Conservation (phyloP, 805 yeast species). For the Yamadazyma laniorum region DNA sequence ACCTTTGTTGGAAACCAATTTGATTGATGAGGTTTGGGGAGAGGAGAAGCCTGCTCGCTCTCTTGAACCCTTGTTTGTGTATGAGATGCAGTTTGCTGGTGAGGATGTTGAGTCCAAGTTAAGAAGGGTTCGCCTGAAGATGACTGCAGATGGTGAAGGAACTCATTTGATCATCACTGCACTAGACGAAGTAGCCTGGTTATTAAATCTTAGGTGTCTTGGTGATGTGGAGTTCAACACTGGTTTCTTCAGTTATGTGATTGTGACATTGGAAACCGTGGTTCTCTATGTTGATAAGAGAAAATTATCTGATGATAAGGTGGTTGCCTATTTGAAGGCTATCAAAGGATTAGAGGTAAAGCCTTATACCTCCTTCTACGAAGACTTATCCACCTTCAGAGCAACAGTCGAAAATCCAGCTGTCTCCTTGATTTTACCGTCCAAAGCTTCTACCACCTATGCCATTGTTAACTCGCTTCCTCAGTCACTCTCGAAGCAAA, state of each 20-base stretch:
- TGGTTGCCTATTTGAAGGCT: constrained; percentile 24
- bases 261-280: constrained; percentile 34
- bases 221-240: constrained; percentile 82
- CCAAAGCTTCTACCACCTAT: constrained; percentile 26
- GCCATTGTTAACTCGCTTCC: constrained; percentile 33
- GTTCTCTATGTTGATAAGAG: constrained; percentile 54
- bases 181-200: constrained; percentile 89
- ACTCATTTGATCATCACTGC: constrained; percentile 48
- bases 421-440: constrained; percentile 30
- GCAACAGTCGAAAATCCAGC: constrained; percentile 17
- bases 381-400: constrained; percentile 41
- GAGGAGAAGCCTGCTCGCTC: constrained; percentile 34
- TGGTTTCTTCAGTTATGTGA: constrained; percentile 71
- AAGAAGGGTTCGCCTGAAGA: constrained; percentile 25
- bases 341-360: constrained; percentile 37
- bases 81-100: constrained; percentile 33
- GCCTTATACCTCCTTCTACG: constrained; percentile 59
- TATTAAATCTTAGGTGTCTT: constrained; percentile 62
- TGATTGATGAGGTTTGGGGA: constrained; percentile 42
- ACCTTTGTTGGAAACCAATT: constrained; percentile 30
- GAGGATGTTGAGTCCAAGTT: constrained; percentile 31
- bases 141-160: constrained; percentile 22
- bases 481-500: constrained; percentile 23
- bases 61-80: constrained; percentile 29
- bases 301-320: constrained; percentile 34